phyloP scores from a whole-genome alignment of 1,284 basidiomycete species.

The Cryptococcus deneoformans region DNA sequence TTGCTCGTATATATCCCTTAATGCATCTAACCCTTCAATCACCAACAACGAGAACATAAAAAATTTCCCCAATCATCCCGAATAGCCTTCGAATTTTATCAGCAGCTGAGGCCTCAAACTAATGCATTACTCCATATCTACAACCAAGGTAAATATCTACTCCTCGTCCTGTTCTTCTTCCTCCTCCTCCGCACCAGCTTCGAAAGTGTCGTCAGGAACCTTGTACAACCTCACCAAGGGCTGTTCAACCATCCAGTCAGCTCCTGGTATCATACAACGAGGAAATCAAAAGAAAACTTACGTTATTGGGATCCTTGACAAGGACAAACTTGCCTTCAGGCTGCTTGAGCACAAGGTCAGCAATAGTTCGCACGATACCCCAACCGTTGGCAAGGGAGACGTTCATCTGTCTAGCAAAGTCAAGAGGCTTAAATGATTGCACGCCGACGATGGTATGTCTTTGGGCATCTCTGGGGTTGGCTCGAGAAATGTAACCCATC shows the following conservation, averaged over 20 bases:
- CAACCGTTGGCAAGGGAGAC: slow-evolving; percentile 94
- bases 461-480: slow-evolving; percentile 87
- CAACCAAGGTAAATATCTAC: slow-evolving; percentile 5
- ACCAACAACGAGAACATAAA: too few species aligned
- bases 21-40: too few species aligned
- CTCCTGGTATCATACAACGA: not conserved
- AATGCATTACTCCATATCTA: not conserved
- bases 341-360: slow-evolving; percentile 89
- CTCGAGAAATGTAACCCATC: slow-evolving; percentile 91
- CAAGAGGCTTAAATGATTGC: slow-evolving; percentile 88
- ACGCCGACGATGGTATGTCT: slow-evolving; percentile 95
- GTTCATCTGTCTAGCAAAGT: slow-evolving; percentile 94
- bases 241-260: slow-evolving; percentile 51
- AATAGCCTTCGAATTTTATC: too few species aligned
- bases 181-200: slow-evolving; percentile 81
- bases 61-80: too few species aligned
- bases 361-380: slow-evolving; percentile 95
- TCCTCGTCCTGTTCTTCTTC: slow-evolving; percentile 46
- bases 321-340: slow-evolving; percentile 95
- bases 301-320: slow-evolving; percentile 95
- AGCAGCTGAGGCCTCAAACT: not conserved
- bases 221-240: slow-evolving; percentile 90
- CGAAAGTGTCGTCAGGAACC: slow-evolving; percentile 82
- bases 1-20: too few species aligned
- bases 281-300: slow-evolving; percentile 49